Base-by-base conservation (phyloP, 495 filamentous ascomycete genomes). In the Barbatosphaeria neglecta region DNA sequence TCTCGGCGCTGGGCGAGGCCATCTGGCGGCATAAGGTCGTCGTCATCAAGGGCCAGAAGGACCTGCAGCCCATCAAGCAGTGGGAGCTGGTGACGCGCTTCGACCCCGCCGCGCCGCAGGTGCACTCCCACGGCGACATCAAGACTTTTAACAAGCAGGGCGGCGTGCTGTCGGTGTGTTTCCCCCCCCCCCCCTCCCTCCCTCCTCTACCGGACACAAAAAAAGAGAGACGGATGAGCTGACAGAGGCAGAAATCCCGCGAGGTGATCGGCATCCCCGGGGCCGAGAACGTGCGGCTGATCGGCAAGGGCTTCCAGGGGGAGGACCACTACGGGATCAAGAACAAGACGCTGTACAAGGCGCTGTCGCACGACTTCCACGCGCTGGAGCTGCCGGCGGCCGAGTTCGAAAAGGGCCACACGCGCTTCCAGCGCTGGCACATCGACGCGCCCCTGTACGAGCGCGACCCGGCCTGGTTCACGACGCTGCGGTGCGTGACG, bases 381-480 rank as follows among this genome's bases (percentile, higher is more conserved):
- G 47, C 46, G 5, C 46, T 53, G 9, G 54, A 61, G 16, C 54
- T 58, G 18, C 50, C 49, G 11, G 35, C 41, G 15, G 55, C 59
- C 15, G 58, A 60, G 24, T 61, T 63, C 47, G 49, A 57, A 4
- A 52, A 50, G 15, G 65, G 65, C 22, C 53, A 66, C 23, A 64
- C 59, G 4, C 61, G 66, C 22, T 70, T 70, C 27, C 63, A 67
- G 33, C 50, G 65, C 6, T 68, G 65, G 65, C 67, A 70, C 43
- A 67, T 70, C 22, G 67, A 68, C 52, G 66, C 62, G 15, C 64
- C 65, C n/a, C 52, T 68, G 7, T 68, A 70, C 48, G 67, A 44
- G 19, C 49, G 59, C n/a, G 61, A 70, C 25, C 67, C 67, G 6
- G 62, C 65, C 3, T 63, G 62, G 52, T 67, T 68, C 46, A 68